Conservation (phyloP, 164 flowering plant genomes). For the Kingdonia uniflora region DNA sequence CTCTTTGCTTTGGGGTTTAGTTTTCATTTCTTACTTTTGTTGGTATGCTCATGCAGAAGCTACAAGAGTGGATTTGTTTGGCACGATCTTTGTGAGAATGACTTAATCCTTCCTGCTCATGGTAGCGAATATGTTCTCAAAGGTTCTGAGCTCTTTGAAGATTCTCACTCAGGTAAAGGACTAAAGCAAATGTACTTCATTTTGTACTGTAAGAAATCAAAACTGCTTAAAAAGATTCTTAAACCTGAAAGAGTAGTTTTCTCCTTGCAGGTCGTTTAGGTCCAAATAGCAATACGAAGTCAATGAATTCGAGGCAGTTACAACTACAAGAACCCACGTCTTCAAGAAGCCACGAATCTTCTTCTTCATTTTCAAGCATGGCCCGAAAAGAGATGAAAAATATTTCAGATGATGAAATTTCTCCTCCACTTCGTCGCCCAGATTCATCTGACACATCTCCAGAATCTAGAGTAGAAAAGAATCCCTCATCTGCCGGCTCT, state of each 20-base stretch:
- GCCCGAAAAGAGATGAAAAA: conserved; percentile 42
- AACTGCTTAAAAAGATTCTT: not conserved
- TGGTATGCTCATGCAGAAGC: conserved; percentile 39
- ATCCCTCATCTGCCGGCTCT: conserved; percentile 37
- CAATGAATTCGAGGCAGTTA: conserved; percentile 41
- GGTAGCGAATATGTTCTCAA: conserved; percentile 91
- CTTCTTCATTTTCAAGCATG: conserved; percentile 61
- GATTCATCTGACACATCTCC: conserved; percentile 50
- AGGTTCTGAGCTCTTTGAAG: conserved; percentile 90
- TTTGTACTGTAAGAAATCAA: not conserved
- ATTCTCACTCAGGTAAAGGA: conserved; percentile 50
- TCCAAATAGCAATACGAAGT: conserved; percentile 23
- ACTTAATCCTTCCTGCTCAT: conserved; percentile 72
- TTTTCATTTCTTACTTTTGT: conserved; percentile 2
- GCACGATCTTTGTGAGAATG: conserved; percentile 89
- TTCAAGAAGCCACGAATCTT: conserved; percentile 56
- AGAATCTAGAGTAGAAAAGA: conserved; percentile 37
- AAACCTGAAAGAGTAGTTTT: not conserved
- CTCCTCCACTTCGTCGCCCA: conserved; percentile 41
- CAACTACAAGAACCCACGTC: conserved; percentile 46
- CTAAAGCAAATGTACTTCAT: not conserved
- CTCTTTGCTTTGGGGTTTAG: conserved; percentile 1
- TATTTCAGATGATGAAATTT: conserved; percentile 56
- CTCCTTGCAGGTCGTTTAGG: conserved; percentile 36
- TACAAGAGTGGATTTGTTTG: conserved; percentile 95